Evolutionary conservation across 371 early-diverging fungal species (phyloP), one percentile per base, ranked within the genome.

Genomic region (Mortierella sp.): DNA sequence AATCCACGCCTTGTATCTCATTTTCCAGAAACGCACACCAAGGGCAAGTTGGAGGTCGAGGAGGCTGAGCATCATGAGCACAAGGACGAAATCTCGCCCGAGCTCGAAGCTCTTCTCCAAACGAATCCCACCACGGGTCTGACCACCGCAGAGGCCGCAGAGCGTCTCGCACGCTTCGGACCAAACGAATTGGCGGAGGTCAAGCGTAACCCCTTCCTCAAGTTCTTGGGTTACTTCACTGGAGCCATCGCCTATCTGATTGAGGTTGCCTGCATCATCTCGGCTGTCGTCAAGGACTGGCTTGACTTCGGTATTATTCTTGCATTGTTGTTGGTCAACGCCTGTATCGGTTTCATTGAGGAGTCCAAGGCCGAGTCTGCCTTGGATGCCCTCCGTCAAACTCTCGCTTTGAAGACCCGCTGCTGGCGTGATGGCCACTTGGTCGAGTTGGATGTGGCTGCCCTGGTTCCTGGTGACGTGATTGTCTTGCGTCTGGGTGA

Each of bases 331-430:
- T 70, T 97, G 55, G 84, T 91, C 80, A 97, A 97, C 79, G 97
- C 97, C 27, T 55, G 86, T 59, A 95, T 97, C 69, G 97, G 97
- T 41, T 96, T 88, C 79, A 79, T 87, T 51, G 95, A 96, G 76
- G 97, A 96, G 80, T 88, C 94, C 46, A 88, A 90, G 78, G 97
- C 97, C 17, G 96, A 95, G 61, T 89, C 90, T 19, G 96, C 97
- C 31, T 83, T 97, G 44, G 94, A 93, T 63, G 95, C 96, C 8
- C 86, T 97, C 39, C 94, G 95, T 75, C 90, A 90, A 34, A 75
- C 80, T 14, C 64, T 82, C 11, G 78, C 97, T 15, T 84, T 95
- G 47, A 92, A 93, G 80, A 87, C 90, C 39, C 87, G 90, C 21
- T 88, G 85, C 59, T 93, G 89, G 87, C 88, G 97, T 52, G 86